Percentiles rank a stretch among this genome's conserved stretches.
Evolutionary conservation across 257 asterid genomes (phyloP).

Genomic region (Plectranthus barbatus): DNA sequence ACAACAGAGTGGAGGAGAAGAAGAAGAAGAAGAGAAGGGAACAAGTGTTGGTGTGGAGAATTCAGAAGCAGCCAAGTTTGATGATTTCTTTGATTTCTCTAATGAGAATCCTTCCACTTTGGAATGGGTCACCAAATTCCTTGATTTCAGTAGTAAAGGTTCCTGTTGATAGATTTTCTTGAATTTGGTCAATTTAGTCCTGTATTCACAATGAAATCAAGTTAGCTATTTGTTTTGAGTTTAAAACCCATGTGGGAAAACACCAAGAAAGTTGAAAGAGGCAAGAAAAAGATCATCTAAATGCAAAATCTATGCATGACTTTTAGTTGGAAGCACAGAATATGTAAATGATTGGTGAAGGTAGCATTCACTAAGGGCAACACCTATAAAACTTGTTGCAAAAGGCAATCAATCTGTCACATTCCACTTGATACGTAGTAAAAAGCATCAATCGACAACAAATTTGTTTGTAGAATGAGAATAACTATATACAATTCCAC

Average conservation of each 20-base stretch:
- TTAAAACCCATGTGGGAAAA: too few relatives aligned
- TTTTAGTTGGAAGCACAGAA: too few relatives aligned
- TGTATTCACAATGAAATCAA: too few relatives aligned
- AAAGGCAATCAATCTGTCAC: neutral
- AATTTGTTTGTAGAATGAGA: neutral
- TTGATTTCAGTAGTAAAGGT: slow-evolving; percentile 8
- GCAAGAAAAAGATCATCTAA: too few relatives aligned
- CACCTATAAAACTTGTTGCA: too few relatives aligned
- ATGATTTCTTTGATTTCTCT: slow-evolving; percentile 53
- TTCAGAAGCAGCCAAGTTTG: slow-evolving; percentile 13
- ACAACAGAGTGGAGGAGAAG: slow-evolving; percentile 9
- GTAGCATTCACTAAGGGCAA: too few relatives aligned
- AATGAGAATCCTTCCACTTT: slow-evolving; percentile 51
- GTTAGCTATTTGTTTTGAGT: too few relatives aligned
- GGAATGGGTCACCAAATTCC: slow-evolving; percentile 44
- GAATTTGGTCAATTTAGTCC: too few relatives aligned
- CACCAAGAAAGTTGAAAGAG: too few relatives aligned
- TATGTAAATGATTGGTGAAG: too few relatives aligned
- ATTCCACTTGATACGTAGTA: neutral
- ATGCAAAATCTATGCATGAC: too few relatives aligned
- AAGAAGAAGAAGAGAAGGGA: slow-evolving; percentile 13
- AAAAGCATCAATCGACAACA: neutral
- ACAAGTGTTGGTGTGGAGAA: slow-evolving; percentile 8
- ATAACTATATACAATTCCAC: neutral
- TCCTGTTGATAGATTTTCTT: neutral